Evolutionary conservation across 2,329 filamentous ascomycete genomes (phyloP), one percentile per base, ranked within the genome.

Genomic region (Arthrobotrys iridis): DNA sequence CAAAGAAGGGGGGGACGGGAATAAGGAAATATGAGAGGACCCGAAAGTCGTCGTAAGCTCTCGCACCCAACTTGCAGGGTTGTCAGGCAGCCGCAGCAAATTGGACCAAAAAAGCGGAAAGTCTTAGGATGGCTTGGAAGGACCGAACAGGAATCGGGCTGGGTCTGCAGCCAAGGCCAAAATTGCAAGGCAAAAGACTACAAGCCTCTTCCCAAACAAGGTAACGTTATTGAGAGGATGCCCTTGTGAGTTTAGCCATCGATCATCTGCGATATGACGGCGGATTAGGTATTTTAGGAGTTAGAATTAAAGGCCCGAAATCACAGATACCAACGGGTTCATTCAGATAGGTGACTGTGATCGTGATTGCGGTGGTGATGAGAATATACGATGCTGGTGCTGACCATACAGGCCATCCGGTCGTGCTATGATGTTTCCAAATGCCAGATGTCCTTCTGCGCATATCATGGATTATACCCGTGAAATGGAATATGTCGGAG

Each of bases 1-100:
- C 55, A 55, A 62, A 62, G 70, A 66, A 66, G 70, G 60, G 59
- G 18, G 62, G 65, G 48, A 52, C 45, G 45, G 57, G 63, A 74
- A 74, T 67, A 74, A 74, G 70, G 70, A 74, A 74, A 67, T 74
- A 74, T 74, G 62, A 62, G 40, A 63, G 70, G 70, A 67, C 62
- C 60, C 52, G 62, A 74, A 74, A 74, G 70, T 74, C 70, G 70
- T 74, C 70, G 70, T 74, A 74, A 74, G 70, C 70, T 74, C 70
- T 62, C 60, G 43, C 63, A 55, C 57, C 28, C 55, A 67, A 58
- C 41, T 74, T 66, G 62, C 70, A 74, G 70, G 70, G 70, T 74
- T 74, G 70, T 41, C 70, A 74, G 70, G 70, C 70, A 74, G 70
- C 70, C 70, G 70, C 70, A 74, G 70, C 70, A 67, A 67, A 74